These are phyloP conservation scores for Arthrobotrys megalospora DNA, from an alignment of 2,329 filamentous ascomycete genomes.

Conservation along the genomic window DNA sequence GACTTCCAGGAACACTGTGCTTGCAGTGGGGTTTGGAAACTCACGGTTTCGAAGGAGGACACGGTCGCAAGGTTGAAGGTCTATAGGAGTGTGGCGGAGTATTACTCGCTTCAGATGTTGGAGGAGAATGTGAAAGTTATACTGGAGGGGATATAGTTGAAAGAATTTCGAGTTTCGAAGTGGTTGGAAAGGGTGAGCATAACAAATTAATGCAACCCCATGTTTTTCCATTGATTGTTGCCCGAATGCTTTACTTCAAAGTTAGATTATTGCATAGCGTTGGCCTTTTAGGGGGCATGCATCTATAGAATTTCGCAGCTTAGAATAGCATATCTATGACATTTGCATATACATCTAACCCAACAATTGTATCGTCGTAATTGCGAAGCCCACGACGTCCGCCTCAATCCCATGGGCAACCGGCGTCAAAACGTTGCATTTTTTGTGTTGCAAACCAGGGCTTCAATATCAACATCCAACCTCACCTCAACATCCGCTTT, in stretches of 20 bases:
- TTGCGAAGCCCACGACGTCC: neutral
- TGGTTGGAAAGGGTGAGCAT: neutral
- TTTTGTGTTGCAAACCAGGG: slow-evolving; percentile 46
- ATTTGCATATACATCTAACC: slow-evolving; percentile 22
- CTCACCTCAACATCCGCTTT: neutral
- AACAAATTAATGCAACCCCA: neutral
- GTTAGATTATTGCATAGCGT: slow-evolving; percentile 31
- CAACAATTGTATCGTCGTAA: neutral
- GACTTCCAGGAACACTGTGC: slow-evolving; percentile 98
- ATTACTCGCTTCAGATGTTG: slow-evolving; percentile 87
- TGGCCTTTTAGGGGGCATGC: slow-evolving; percentile 31
- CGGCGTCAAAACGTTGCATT: slow-evolving; percentile 35
- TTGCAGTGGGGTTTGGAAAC: slow-evolving; percentile 88
- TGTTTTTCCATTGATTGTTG: neutral
- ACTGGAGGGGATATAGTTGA: slow-evolving; percentile 48
- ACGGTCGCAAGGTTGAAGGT: slow-evolving; percentile 78
- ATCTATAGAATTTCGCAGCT: slow-evolving; percentile 5
- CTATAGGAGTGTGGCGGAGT: slow-evolving; percentile 80
- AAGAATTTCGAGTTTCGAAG: neutral
- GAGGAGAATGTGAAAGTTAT: slow-evolving; percentile 80
- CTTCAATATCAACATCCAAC: slow-evolving; percentile 9
- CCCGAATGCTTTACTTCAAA: neutral
- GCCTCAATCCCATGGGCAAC: neutral
- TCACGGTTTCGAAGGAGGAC: slow-evolving; percentile 78
- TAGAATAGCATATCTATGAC: slow-evolving; percentile 25